Evolutionary conservation across 345 rosid genomes (phyloP), one percentile per base, ranked within the genome.

Genomic region (Raphanus raphanistrum): DNA sequence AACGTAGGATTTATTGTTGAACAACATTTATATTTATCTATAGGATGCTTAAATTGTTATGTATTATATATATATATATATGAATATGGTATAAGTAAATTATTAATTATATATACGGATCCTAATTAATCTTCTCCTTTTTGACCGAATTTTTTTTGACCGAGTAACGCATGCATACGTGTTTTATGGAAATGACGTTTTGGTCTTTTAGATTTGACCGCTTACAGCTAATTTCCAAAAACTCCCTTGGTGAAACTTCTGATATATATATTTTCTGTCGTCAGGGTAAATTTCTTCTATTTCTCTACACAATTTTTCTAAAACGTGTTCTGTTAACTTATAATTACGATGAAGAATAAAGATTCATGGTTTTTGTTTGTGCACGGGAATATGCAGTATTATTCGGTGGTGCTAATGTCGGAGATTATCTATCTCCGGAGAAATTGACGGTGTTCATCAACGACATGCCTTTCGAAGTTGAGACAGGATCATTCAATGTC

Each of bases 401-500:
- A 27, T 9, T 43, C 4, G 66, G 50, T 3, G 64, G 48, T 48
- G 79, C 28, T 11, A 35, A 50, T 0, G 4, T 0, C 9, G 74
- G 62, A 25, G 25, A n/a, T 68, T 50, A 4, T 79, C 61, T 50
- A 54, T 9, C 29, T 50, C 66, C 78, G 12, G 67, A 72, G 6
- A 89, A 79, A 76, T 74, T 83, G 43, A 90, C 83, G 54, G 95
- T 94, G 82, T 92, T 92, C 61, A 90, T 94, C 84, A 90, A 92
- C 63, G 92, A 92, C 54, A 87, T 94, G 62, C 87, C 91, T 2
- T 84, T 89, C 26, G 94, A 94, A 70, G 87, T 94, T 13, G 80
- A 69, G 0, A 73, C 58, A 43, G 94, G 92, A 28, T 90, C 91
- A 3, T 88, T 94, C 77, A 92, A 88, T 66, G 89, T 92, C 21